Conservation (phyloP, 1,139 yeast species). For the Meyerozyma guilliermondii region DNA sequence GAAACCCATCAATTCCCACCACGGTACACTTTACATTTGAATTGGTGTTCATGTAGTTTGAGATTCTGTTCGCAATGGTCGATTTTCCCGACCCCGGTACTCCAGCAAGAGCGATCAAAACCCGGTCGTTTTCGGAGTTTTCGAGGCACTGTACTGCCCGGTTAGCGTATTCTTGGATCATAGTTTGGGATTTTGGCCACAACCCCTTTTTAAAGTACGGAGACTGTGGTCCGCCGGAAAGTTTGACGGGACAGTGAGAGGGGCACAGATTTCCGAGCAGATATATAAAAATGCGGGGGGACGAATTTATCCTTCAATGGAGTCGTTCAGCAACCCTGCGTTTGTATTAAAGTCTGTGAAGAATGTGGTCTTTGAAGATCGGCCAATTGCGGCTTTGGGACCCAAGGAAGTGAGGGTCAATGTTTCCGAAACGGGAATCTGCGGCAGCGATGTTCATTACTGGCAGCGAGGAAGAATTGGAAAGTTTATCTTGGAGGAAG, state of each 20-base stretch:
- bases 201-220: background rate
- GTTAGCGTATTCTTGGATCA: background rate
- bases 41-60: constrained; percentile 4
- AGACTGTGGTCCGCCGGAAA: background rate
- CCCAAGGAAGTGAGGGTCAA: constrained; percentile 2
- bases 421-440: constrained; percentile 6
- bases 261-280: background rate
- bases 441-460: constrained; percentile 6
- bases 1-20: constrained; percentile 14
- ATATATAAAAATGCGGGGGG: background rate
- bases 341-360: constrained; percentile 1
- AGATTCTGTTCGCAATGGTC: constrained; percentile 44
- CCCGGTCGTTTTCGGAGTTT: background rate
- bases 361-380: constrained; percentile 1
- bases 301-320: background rate
- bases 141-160: background rate
- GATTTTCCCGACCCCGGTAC: constrained; percentile 85
- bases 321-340: background rate
- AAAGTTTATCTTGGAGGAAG: constrained; percentile 3
- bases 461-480: constrained; percentile 5
- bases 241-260: background rate
- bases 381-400: background rate
- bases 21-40: constrained; percentile 4
- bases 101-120: constrained; percentile 55
- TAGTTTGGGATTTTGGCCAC: background rate